Base-by-base conservation (phyloP, 169 alveolate genomes). In the Plasmodium gaboni region DNA sequence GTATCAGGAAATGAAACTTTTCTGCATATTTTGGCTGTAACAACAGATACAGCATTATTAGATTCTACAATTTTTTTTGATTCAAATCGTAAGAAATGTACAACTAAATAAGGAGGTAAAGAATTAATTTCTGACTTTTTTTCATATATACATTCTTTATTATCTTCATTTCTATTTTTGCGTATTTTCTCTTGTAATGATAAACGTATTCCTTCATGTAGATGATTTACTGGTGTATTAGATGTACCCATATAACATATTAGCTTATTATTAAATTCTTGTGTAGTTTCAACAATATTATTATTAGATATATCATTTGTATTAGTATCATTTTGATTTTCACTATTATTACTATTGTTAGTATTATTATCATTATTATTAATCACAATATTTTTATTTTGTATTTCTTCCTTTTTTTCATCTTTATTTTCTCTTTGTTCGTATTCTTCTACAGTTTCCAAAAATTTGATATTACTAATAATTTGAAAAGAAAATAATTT, bases 41-140 rank as follows among this genome's bases (percentile, higher is more conserved):
- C 98, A 1, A 99, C 99, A 53, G 96, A 96, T 0, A 99, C 96
- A 24, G 98, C 53, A 95, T 94, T 83, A 93, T 88, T 64, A 88
- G 94, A 51, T 93, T 93, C 69, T 93, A 61, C 68, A 13, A 80
- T 97, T 73, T 93, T 94, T 93, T 98, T 98, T 98, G 99, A 98
- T 94, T 95, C 99, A 91, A 98, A 98, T 64, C 99, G 97, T 93
- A 98, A 98, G 68, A 98, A 95, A 83, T 98, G 99, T 9, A 97
- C 98, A 13, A 94, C 92, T 42, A 97, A 93, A 92, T 97, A 98
- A 64, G 96, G 95, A 1, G 99, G 99, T 55, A 97, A 96, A 46
- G 97, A 92, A 64, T 91, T 95, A 22, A 98, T 91, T 51, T 92
- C 93, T 42, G 96, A 94, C 32, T 94, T 95, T 92, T 97, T 98